Evolutionary conservation across 352 stramenopile species (phyloP).

Genomic region (Phytophthora sojae): DNA sequence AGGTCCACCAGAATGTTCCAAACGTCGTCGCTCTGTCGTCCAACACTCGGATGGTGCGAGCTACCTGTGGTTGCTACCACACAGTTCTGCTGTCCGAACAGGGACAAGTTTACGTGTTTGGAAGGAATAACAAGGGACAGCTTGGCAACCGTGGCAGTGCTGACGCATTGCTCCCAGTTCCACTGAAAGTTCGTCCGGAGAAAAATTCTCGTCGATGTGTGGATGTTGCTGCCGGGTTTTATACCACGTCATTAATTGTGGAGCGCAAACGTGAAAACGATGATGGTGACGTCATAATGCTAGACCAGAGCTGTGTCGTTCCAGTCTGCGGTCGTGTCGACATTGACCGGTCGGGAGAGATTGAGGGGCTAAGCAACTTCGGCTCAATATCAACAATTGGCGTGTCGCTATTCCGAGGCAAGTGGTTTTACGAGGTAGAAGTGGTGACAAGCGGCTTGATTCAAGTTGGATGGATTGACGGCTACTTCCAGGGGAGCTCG

Average conservation of each 20-base stretch:
- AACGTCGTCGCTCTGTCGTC: slow-evolving; percentile 75
- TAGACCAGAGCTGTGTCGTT: slow-evolving; percentile 75
- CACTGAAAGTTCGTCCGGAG: slow-evolving; percentile 83
- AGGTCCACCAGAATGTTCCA: slow-evolving; percentile 83
- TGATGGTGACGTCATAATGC: slow-evolving; percentile 60
- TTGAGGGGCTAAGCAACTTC: slow-evolving; percentile 91
- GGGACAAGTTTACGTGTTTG: slow-evolving; percentile 87
- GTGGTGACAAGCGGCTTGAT: slow-evolving; percentile 92
- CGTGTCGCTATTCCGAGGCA: slow-evolving; percentile 78
- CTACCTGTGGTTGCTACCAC: slow-evolving; percentile 89
- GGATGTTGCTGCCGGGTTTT: slow-evolving; percentile 87
- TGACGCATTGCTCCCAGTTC: slow-evolving; percentile 82
- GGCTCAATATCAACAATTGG: slow-evolving; percentile 83
- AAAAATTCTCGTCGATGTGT: slow-evolving; percentile 82
- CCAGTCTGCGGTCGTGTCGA: slow-evolving; percentile 84
- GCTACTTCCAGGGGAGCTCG: slow-evolving; percentile 91
- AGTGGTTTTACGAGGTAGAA: slow-evolving; percentile 96
- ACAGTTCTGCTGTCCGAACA: slow-evolving; percentile 86
- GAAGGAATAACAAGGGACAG: slow-evolving; percentile 91
- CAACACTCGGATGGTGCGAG: slow-evolving; percentile 73
- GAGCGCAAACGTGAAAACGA: slow-evolving; percentile 88
- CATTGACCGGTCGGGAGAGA: slow-evolving; percentile 86
- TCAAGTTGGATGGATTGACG: slow-evolving; percentile 94
- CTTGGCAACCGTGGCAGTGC: slow-evolving; percentile 86
- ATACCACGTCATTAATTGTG: slow-evolving; percentile 88